Evolutionary conservation across 2,329 filamentous ascomycete species (phyloP).

Genomic region (Myotisia sp.): DNA sequence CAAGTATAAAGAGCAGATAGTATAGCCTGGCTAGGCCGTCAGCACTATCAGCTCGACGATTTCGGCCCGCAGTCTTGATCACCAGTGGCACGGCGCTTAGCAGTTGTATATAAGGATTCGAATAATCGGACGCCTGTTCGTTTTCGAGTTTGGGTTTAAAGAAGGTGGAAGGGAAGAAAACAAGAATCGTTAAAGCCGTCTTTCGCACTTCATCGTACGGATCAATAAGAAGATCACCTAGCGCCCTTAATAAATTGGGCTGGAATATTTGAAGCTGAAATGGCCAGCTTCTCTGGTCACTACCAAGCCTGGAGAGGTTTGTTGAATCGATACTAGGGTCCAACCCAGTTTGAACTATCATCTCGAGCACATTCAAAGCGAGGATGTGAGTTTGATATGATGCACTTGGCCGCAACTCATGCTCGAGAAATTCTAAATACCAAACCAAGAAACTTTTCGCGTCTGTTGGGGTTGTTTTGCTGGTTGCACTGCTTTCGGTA

Average conservation of each 20-base stretch:
- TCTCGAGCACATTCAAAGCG: constrained; percentile 54
- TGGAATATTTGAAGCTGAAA: constrained; percentile 33
- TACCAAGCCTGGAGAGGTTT: constrained; percentile 34
- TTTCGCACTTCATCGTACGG: constrained; percentile 83
- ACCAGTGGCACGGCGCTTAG: constrained; percentile 22
- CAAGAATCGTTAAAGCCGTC: constrained; percentile 34
- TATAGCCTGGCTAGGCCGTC: constrained; percentile 74
- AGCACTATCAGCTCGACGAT: constrained; percentile 77
- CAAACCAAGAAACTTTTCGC: constrained; percentile 48
- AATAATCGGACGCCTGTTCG: not conserved
- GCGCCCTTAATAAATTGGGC: constrained; percentile 33
- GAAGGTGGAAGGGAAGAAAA: constrained; percentile 22
- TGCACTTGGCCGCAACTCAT: constrained; percentile 62
- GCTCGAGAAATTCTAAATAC: constrained; percentile 58
- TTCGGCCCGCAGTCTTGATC: constrained; percentile 34
- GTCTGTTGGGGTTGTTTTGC: not conserved
- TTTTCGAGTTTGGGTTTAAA: constrained; percentile 8
- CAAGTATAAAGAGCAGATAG: constrained; percentile 52
- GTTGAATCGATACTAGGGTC: constrained; percentile 34
- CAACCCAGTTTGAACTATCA: constrained; percentile 56
- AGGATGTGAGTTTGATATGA: constrained; percentile 86
- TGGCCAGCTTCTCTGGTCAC: constrained; percentile 37
- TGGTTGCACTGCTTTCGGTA: not conserved
- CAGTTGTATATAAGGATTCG: constrained; percentile 13
- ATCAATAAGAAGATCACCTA: constrained; percentile 71